Conservation (phyloP, 164 flowering plant genomes). For the Stephania japonica region DNA sequence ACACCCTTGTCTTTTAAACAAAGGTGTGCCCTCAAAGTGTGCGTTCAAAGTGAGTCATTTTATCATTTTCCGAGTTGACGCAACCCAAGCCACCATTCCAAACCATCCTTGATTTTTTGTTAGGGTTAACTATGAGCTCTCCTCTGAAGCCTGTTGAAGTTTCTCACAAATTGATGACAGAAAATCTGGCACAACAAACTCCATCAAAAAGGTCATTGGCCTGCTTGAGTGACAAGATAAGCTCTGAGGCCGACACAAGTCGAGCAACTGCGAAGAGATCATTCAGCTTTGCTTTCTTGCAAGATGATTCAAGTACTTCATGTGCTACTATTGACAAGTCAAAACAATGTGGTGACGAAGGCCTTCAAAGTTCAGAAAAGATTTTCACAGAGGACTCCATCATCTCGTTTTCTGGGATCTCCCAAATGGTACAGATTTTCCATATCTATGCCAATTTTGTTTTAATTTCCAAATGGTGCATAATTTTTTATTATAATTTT, state of each 20-base stretch:
- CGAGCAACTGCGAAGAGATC: constrained; percentile 41
- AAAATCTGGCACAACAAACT: constrained; percentile 48
- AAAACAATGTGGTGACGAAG: constrained; percentile 5
- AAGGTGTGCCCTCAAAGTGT: too few species aligned
- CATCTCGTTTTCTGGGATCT: constrained; percentile 6
- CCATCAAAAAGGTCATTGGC: constrained; percentile 44
- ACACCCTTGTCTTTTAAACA: too few species aligned
- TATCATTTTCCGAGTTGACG: constrained; percentile 18
- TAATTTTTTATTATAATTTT: too few species aligned
- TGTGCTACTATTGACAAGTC: constrained; percentile 3
- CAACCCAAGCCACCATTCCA: too few species aligned
- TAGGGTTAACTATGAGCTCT: constrained; percentile 27
- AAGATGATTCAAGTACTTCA: constrained; percentile 21
- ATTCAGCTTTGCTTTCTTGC: constrained; percentile 31
- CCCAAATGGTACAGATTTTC: constrained; percentile 22
- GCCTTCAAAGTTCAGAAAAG: constrained; percentile 7
- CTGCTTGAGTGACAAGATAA: constrained; percentile 27
- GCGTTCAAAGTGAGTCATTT: too few species aligned
- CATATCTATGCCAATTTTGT: neutral
- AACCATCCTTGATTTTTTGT: too few species aligned
- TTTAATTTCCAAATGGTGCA: neutral
- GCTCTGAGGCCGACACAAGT: constrained; percentile 16
- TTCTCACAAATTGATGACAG: constrained; percentile 23
- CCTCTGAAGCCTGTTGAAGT: constrained; percentile 18
- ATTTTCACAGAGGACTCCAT: constrained; percentile 11